These are phyloP conservation scores for Cladobotryum mycophilum DNA, from an alignment of 2,329 filamentous ascomycete genomes.

Conservation along the genomic window DNA sequence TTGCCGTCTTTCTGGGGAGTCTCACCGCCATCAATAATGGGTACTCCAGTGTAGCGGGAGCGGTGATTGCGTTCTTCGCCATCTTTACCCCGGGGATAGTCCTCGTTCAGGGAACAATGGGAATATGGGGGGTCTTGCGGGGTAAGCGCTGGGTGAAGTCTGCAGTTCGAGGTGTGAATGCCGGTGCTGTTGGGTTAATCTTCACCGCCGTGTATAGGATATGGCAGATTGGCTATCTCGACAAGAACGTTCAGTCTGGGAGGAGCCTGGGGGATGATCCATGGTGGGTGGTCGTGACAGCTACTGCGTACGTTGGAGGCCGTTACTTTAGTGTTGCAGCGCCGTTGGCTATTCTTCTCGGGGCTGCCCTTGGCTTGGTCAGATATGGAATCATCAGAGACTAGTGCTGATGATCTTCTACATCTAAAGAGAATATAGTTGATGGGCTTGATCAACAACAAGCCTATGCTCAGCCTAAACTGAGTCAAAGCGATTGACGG, in stretches of 20 bases:
- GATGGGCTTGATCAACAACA: too few relatives aligned
- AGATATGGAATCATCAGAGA: constrained; percentile 22
- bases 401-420: too few relatives aligned
- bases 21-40: constrained; percentile 38
- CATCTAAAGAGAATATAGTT: too few relatives aligned
- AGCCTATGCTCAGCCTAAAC: too few relatives aligned
- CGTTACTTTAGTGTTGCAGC: constrained; percentile 26
- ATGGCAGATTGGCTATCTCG: constrained; percentile 56
- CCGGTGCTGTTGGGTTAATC: constrained; percentile 53
- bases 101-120: constrained; percentile 45
- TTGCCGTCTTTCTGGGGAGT: constrained; percentile 51
- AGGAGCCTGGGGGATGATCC: constrained; percentile 51
- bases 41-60: constrained; percentile 36
- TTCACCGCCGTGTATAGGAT: constrained; percentile 59
- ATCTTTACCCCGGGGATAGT: constrained; percentile 48
- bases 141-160: constrained; percentile 40
- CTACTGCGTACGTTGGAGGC: constrained; percentile 30
- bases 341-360: constrained; percentile 27
- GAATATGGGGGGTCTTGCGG: constrained; percentile 48
- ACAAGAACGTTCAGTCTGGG: constrained; percentile 40
- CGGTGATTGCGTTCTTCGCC: constrained; percentile 44
- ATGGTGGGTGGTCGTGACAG: constrained; percentile 58
- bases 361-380: constrained; percentile 28
- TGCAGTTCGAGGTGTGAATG: constrained; percentile 50
- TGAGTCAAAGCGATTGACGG: too few relatives aligned